Percentiles rank a stretch among this genome's conserved stretches.
phyloP scores from a whole-genome alignment of 257 asterid species.

The Solanum sitiens region DNA sequence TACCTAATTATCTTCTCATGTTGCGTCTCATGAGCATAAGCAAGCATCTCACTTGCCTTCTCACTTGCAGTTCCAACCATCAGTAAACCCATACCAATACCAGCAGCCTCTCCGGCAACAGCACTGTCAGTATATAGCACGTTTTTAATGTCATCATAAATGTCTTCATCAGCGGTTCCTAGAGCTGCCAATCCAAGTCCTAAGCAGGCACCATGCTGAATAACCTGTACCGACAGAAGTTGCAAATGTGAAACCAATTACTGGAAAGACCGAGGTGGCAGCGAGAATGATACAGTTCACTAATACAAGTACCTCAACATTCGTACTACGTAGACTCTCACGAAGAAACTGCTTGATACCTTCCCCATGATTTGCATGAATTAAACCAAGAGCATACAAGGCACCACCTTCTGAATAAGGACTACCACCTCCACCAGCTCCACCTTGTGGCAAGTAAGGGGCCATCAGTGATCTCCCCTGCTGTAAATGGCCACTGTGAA shows the following conservation, averaged over 20 bases:
- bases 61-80: slow-evolving; percentile 99
- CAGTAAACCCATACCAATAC: slow-evolving; percentile 90
- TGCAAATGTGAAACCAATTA: slow-evolving; percentile 1
- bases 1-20: slow-evolving; percentile 96
- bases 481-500: slow-evolving; percentile 91
- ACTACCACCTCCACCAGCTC: slow-evolving; percentile 91
- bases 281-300: not conserved
- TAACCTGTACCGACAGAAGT: slow-evolving; percentile 44
- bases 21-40: slow-evolving; percentile 96
- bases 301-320: slow-evolving; percentile 61
- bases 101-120: slow-evolving; percentile 99
- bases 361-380: slow-evolving; percentile 99
- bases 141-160: slow-evolving; percentile 70
- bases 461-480: slow-evolving; percentile 98
- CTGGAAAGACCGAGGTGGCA: not conserved
- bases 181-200: slow-evolving; percentile 97
- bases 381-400: slow-evolving; percentile 84
- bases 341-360: slow-evolving; percentile 91
- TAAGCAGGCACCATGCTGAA: slow-evolving; percentile 98
- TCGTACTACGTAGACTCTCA: slow-evolving; percentile 77
- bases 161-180: slow-evolving; percentile 91
- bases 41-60: slow-evolving; percentile 92
- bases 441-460: slow-evolving; percentile 95
- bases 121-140: slow-evolving; percentile 96
- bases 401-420: slow-evolving; percentile 99